Percentiles rank a stretch among this genome's conserved stretches.
These are phyloP conservation scores for Russula virescens DNA, from an alignment of 768 basidiomycete species.

Conservation along the genomic window DNA sequence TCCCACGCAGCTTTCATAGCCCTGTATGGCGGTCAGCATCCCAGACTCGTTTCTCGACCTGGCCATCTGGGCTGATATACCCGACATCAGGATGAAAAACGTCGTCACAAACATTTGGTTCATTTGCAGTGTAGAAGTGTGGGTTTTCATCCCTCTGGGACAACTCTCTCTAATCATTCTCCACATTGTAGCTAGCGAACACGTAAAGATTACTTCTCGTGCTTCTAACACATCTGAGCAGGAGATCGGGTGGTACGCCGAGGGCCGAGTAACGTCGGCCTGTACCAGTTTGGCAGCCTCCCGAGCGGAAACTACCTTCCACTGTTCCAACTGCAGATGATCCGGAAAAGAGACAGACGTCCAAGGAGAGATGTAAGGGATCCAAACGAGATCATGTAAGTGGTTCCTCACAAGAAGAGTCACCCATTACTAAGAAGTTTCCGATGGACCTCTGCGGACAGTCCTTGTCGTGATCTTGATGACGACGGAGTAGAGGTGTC, in stretches of 20 bases:
- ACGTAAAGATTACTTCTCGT: conserved; percentile 15
- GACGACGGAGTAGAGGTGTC: conserved; percentile 9
- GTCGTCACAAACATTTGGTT: conserved; percentile 13
- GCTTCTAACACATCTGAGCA: background rate
- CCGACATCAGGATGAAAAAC: conserved; percentile 13
- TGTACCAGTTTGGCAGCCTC: conserved; percentile 19
- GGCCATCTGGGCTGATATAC: background rate
- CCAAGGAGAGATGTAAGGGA: conserved; percentile 16
- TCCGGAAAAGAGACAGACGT: background rate
- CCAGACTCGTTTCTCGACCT: conserved; percentile 6
- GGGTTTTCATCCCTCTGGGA: background rate
- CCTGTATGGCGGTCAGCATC: conserved; percentile 2
- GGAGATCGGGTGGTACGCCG: conserved; percentile 17
- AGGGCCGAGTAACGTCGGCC: conserved; percentile 18
- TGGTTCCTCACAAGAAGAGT: background rate
- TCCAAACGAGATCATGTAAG: conserved; percentile 11
- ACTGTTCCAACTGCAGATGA: conserved; percentile 6
- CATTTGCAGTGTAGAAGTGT: conserved; percentile 21
- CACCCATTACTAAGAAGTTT: background rate
- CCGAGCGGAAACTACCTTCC: conserved; percentile 6
- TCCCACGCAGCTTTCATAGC: conserved; percentile 11
- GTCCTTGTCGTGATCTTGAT: conserved; percentile 11
- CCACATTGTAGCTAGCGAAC: conserved; percentile 3
- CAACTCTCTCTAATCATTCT: background rate
- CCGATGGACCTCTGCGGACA: conserved; percentile 9